Evolutionary conservation across 371 early-diverging fungal genomes (phyloP).

Genomic region (Rhizopus sp.): DNA sequence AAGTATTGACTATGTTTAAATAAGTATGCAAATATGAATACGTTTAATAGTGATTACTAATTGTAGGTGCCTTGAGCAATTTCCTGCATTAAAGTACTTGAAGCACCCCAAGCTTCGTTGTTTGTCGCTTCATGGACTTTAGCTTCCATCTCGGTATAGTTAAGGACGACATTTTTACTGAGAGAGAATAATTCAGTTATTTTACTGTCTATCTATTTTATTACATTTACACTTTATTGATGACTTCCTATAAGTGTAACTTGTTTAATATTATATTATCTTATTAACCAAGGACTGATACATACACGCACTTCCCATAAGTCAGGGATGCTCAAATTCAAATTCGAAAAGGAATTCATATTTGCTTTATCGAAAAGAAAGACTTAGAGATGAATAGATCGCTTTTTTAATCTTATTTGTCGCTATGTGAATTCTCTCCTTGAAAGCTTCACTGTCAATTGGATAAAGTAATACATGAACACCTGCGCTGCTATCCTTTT

Average conservation of each 20-base stretch:
- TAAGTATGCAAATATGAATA: background rate
- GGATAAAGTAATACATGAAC: too few species aligned
- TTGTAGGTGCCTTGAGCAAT: slow-evolving; percentile 84
- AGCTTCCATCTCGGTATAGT: slow-evolving; percentile 87
- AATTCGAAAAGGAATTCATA: slow-evolving; percentile 47
- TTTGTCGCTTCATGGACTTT: slow-evolving; percentile 88
- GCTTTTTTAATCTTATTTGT: too few species aligned
- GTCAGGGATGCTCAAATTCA: slow-evolving; percentile 44
- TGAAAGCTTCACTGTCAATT: too few species aligned
- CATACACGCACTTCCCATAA: slow-evolving; percentile 58
- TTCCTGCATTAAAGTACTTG: slow-evolving; percentile 88
- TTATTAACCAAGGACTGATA: background rate
- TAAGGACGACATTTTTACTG: slow-evolving; percentile 77
- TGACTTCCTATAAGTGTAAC: slow-evolving; percentile 48
- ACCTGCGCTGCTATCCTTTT: too few species aligned
- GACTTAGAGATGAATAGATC: too few species aligned
- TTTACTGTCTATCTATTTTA: background rate
- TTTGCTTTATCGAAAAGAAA: background rate
- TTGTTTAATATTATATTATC: background rate
- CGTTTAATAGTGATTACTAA: slow-evolving; percentile 54
- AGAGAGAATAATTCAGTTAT: background rate
- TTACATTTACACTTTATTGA: slow-evolving; percentile 63
- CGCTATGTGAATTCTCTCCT: too few species aligned
- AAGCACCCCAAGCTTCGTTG: slow-evolving; percentile 91
- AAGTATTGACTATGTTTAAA: slow-evolving; percentile 70